Evolutionary conservation across 331 rosid species (phyloP).

Genomic region (Quercus phellos): DNA sequence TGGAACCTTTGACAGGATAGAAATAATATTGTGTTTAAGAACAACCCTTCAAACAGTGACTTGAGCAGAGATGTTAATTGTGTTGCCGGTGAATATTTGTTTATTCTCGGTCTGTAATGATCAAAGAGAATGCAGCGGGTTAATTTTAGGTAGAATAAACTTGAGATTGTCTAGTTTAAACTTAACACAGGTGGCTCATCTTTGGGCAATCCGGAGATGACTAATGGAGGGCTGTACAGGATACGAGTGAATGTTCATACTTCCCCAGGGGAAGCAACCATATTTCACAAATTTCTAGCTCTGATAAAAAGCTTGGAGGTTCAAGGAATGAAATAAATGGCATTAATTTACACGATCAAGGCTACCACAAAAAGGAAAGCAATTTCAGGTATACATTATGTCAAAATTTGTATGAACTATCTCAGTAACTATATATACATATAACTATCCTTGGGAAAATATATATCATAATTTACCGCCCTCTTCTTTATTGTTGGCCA

Average conservation of each 20-base stretch:
- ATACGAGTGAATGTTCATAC: background rate
- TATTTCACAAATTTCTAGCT: background rate
- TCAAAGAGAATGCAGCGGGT: too few relatives aligned
- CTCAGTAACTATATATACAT: constrained; percentile 13
- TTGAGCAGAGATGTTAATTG: too few relatives aligned
- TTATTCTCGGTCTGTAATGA: too few relatives aligned
- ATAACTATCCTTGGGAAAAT: constrained; percentile 22
- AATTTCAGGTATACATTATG: constrained; percentile 30
- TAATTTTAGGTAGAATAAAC: too few relatives aligned
- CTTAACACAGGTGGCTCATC: too few relatives aligned
- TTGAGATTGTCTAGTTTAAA: too few relatives aligned
- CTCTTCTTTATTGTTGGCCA: constrained; percentile 5
- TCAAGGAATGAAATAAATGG: constrained; percentile 3
- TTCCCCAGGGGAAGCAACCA: background rate
- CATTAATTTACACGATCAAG: constrained; percentile 37
- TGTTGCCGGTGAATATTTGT: too few relatives aligned
- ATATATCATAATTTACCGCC: constrained; percentile 39
- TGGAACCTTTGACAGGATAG: too few relatives aligned
- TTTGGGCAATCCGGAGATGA: too few relatives aligned
- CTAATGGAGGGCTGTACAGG: too few relatives aligned
- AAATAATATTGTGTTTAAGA: too few relatives aligned
- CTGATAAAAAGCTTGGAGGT: constrained; percentile 11
- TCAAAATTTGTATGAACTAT: constrained; percentile 38
- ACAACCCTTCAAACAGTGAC: too few relatives aligned
- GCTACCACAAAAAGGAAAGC: constrained; percentile 23